Percentiles rank a stretch among this genome's conserved stretches.
Evolutionary conservation across 176 grass and related monocot species (phyloP).

Genomic region (Oryza glumipatula): DNA sequence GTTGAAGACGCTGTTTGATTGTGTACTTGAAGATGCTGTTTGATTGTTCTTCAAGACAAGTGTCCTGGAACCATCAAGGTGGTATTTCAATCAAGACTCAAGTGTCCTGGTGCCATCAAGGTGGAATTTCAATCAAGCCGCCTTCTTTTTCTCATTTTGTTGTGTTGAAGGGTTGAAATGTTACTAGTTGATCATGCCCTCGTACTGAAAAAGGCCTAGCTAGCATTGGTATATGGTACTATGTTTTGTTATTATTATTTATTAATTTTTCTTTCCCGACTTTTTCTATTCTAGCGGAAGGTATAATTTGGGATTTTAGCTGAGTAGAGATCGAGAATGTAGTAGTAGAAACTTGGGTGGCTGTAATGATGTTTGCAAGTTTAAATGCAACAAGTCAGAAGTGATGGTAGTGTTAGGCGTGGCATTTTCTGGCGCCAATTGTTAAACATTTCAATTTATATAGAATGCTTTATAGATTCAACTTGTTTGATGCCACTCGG

Average conservation of each 20-base stretch:
- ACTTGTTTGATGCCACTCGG: not conserved
- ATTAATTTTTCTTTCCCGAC: not conserved
- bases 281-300: not conserved
- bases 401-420: not conserved
- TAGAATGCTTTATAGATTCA: not conserved
- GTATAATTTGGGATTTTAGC: not conserved
- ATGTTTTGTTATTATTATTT: not conserved
- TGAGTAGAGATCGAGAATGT: not conserved
- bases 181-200: not conserved
- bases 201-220: not conserved
- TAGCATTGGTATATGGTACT: not conserved
- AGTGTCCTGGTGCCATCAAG: not conserved
- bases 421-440: not conserved
- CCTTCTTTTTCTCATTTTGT: slow-evolving; percentile 9
- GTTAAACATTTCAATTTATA: not conserved
- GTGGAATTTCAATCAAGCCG: slow-evolving; percentile 12
- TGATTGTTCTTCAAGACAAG: slow-evolving; percentile 43
- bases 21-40: slow-evolving; percentile 35
- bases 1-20: slow-evolving; percentile 28
- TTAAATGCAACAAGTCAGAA: not conserved
- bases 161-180: not conserved
- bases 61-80: not conserved
- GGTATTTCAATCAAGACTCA: slow-evolving; percentile 33
- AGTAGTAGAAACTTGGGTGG: not conserved
- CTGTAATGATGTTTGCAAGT: not conserved